Evolutionary conservation across 495 filamentous ascomycete genomes (phyloP).

Genomic region (Alectoria sarmentosa): DNA sequence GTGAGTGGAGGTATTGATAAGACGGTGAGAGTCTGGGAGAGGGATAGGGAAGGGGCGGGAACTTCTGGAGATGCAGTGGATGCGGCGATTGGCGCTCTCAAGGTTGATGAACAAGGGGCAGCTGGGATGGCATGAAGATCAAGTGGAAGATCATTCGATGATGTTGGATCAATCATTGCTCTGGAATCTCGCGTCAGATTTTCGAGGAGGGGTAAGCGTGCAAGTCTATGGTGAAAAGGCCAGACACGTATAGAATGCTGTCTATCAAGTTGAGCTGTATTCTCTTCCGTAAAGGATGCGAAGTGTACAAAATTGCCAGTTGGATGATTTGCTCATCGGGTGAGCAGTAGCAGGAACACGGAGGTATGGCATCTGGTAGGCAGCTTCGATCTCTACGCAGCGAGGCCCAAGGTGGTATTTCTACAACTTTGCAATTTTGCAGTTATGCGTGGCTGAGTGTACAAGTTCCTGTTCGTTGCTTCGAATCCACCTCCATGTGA

Average conservation of each 20-base stretch:
- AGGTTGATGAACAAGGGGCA: not conserved
- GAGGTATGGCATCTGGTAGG: not conserved
- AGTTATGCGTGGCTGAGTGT: not conserved
- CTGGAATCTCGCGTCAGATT: not conserved
- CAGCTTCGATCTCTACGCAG: not conserved
- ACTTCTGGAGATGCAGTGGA: not conserved
- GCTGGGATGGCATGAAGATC: not conserved
- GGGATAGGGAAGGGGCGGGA: conserved; percentile 26
- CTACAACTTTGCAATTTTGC: not conserved
- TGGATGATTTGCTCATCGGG: not conserved
- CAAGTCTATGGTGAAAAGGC: not conserved
- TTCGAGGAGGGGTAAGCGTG: not conserved
- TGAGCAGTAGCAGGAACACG: not conserved
- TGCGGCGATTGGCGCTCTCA: not conserved
- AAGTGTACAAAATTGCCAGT: not conserved
- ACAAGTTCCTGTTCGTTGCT: not conserved
- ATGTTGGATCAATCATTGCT: not conserved
- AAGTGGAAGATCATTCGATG: not conserved
- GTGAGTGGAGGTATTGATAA: conserved; percentile 59
- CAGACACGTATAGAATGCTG: no score
- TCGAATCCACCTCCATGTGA: not conserved
- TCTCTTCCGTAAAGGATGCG: not conserved
- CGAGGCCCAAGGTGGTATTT: no score
- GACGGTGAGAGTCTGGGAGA: conserved; percentile 58
- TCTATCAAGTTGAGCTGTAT: not conserved